Evolutionary conservation across 257 asterid genomes (phyloP), one percentile per base, ranked within the genome.

Genomic region (Linderniella brevidens): DNA sequence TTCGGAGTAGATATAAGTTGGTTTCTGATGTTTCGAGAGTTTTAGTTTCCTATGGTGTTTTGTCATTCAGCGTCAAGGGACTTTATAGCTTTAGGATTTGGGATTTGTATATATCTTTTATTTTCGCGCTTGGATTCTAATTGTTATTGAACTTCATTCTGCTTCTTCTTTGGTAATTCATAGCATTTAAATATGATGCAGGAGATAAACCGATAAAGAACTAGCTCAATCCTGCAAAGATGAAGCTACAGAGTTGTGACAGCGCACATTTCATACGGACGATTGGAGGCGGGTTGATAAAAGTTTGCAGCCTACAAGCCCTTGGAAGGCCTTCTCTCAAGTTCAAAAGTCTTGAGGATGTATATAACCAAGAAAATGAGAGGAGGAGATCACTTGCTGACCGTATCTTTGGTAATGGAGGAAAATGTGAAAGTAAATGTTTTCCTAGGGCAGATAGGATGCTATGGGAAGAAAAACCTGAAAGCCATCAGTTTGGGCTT

Each of bases 161-260:
- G 32, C 32, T 3, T 2, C 32, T 25, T 25, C 3, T 25, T 25
- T 25, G 32, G 32, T 25, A 25, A 25, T 25, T 25, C 32, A 3
- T 25, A 25, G n/a, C 32, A 25, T 25, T 2, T 25, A 25, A 25
- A 25, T 25, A 25, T 25, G 32, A 25, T 25, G 32, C 32, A 25
- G 32, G 32, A 25, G 32, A 25, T 25, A 25, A 25, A 25, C 6
- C 32, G 32, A 25, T 25, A 25, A 25, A 25, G 32, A 25, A 25
- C 32, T 25, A 25, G 32, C 32, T 25, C 32, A 6, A 6, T 25
- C 32, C 40, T 19, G 47, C 42, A 64, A 64, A 8, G 11, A 86
- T 81, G 96, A 75, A 64, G 64, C 69, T 41, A 47, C 59, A 66
- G 65, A 54, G 66, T 51, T 67, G 81, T 63, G 63, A 43, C 36